phyloP scores from a whole-genome alignment of 192 early-diverging fungal genomes.

The Backusella sp. region DNA sequence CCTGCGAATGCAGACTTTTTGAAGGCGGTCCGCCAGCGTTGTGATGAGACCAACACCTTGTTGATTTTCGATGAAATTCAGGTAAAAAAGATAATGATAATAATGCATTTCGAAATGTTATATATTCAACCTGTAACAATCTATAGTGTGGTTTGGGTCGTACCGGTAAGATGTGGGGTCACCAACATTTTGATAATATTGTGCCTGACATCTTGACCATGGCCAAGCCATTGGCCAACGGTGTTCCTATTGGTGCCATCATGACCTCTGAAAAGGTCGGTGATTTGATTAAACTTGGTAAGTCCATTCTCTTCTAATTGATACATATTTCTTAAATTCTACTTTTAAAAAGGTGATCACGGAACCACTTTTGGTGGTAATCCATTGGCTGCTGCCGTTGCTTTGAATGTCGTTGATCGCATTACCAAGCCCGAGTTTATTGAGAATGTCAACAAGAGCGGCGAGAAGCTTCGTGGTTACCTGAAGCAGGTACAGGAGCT shows the following conservation, averaged over 20 bases:
- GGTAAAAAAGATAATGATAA: slow-evolving; percentile 38
- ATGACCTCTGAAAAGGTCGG: slow-evolving; percentile 78
- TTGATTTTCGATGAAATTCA: slow-evolving; percentile 97
- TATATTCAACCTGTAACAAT: background rate
- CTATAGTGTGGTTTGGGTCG: slow-evolving; percentile 88
- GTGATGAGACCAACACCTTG: slow-evolving; percentile 84
- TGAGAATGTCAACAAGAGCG: slow-evolving; percentile 60
- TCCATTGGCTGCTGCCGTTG: slow-evolving; percentile 88
- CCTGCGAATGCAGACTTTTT: slow-evolving; percentile 74
- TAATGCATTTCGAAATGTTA: too few relatives aligned
- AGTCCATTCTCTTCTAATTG: background rate
- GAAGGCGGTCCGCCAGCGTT: slow-evolving; percentile 70
- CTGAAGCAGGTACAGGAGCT: slow-evolving; percentile 42
- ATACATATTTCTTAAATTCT: background rate
- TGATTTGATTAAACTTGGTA: slow-evolving; percentile 72
- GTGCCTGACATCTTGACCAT: slow-evolving; percentile 91
- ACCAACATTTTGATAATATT: slow-evolving; percentile 64
- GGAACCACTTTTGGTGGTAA: slow-evolving; percentile 98
- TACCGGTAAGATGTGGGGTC: slow-evolving; percentile 86
- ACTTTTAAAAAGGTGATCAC: slow-evolving; percentile 80
- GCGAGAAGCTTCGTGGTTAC: slow-evolving; percentile 58
- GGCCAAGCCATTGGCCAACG: slow-evolving; percentile 97
- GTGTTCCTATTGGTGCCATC: slow-evolving; percentile 94
- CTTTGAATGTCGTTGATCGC: slow-evolving; percentile 66
- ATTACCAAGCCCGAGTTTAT: slow-evolving; percentile 76